Conservation (phyloP, 1,139 yeast species). For the Taphrina sp. region DNA sequence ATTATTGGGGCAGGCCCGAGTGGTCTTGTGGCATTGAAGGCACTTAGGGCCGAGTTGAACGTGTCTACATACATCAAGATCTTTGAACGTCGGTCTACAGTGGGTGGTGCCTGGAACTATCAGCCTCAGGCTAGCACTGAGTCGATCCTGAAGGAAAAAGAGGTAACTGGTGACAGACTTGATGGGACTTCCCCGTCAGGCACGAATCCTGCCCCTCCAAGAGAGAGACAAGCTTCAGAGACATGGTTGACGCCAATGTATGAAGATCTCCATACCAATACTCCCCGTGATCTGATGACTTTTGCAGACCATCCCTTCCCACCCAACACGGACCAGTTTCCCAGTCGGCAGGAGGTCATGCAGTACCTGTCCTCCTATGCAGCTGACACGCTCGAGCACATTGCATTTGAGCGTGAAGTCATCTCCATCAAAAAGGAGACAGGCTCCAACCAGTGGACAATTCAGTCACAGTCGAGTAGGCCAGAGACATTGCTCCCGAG, state of each 20-base stretch:
- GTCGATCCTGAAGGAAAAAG: slow-evolving; percentile 23
- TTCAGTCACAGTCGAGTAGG: background rate
- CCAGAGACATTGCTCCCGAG: background rate
- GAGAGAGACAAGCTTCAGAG: background rate
- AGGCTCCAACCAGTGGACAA: slow-evolving; percentile 6
- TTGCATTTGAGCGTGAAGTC: slow-evolving; percentile 6
- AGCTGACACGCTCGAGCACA: background rate
- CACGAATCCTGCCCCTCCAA: no score
- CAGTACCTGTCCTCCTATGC: slow-evolving; percentile 24
- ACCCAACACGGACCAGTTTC: slow-evolving; percentile 4
- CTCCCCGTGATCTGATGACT: slow-evolving; percentile 32
- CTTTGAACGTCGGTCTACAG: slow-evolving; percentile 52
- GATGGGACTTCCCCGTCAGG: no score
- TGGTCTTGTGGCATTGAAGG: slow-evolving; percentile 60
- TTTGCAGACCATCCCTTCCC: slow-evolving; percentile 13
- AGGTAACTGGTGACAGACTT: slow-evolving; percentile 1
- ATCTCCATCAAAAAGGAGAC: background rate
- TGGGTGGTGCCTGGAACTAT: slow-evolving; percentile 58
- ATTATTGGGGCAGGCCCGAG: slow-evolving; percentile 60
- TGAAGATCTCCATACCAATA: slow-evolving; percentile 32
- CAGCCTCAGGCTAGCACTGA: slow-evolving; percentile 19
- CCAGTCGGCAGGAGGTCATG: slow-evolving; percentile 21
- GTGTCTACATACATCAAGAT: slow-evolving; percentile 44
- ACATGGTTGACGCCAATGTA: slow-evolving; percentile 38
- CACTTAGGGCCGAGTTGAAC: slow-evolving; percentile 49